Evolutionary conservation across 768 basidiomycete genomes (phyloP).

Genomic region (Xanthoconium stramineum): DNA sequence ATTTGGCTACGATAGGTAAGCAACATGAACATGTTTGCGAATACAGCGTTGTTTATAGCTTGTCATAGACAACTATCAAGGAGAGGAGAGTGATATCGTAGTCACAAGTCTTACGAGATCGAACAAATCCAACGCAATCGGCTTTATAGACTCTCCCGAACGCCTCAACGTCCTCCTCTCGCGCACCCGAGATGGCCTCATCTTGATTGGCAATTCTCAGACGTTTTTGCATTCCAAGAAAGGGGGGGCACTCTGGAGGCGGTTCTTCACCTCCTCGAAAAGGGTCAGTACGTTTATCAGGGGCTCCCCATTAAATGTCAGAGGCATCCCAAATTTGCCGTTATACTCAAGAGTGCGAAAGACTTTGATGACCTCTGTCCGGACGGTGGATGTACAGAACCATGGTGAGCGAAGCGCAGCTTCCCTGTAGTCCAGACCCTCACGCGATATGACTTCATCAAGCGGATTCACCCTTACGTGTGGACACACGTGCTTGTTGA

Average conservation of each 20-base stretch:
- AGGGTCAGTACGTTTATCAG: conserved; percentile 5
- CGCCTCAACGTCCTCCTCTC: conserved; percentile 70
- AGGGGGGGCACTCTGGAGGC: conserved; percentile 15
- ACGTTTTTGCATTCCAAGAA: conserved; percentile 44
- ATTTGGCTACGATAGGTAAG: conserved; percentile 67
- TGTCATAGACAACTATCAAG: conserved; percentile 68
- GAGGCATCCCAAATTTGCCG: conserved; percentile 42
- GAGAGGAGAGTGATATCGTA: conserved; percentile 70
- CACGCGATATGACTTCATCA: not conserved
- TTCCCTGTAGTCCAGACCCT: not conserved
- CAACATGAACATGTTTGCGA: not conserved
- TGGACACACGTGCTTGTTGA: conserved; percentile 52
- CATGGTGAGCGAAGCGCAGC: conserved; percentile 43
- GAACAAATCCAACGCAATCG: conserved; percentile 53
- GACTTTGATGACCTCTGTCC: conserved; percentile 56
- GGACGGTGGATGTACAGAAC: conserved; percentile 58
- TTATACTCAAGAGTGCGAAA: conserved; percentile 37
- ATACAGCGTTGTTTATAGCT: not conserved
- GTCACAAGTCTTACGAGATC: conserved; percentile 59
- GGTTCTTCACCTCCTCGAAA: conserved; percentile 11
- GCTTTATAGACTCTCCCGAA: conserved; percentile 69
- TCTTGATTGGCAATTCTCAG: conserved; percentile 61
- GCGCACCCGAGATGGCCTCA: conserved; percentile 58
- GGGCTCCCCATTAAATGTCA: conserved; percentile 56
- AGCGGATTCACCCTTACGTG: conserved; percentile 12